A percentile compares a stretch with the other conserved stretches of the same genome.
These are phyloP conservation scores for Naumovozyma baii DNA, from an alignment of 805 yeast genomes.

Conservation along the genomic window DNA sequence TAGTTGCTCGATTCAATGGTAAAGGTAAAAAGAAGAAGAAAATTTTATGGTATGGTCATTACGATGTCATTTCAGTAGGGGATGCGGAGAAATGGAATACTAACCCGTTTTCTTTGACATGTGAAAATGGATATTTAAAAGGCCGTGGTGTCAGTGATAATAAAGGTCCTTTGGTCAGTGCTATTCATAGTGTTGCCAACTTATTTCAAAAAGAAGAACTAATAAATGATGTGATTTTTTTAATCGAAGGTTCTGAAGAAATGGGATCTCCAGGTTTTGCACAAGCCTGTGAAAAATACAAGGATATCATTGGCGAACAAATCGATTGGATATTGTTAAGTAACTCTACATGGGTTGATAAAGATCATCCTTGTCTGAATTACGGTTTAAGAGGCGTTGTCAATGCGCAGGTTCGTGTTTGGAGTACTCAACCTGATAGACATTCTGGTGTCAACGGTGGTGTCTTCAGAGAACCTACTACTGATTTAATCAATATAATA, in stretches of 20 bases:
- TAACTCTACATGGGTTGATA: constrained; percentile 92
- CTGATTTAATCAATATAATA: constrained; percentile 68
- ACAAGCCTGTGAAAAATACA: constrained; percentile 46
- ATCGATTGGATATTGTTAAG: constrained; percentile 87
- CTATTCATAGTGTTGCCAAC: constrained; percentile 79
- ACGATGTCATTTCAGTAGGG: constrained; percentile 83
- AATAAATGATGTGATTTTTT: constrained; percentile 63
- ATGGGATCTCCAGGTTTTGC: constrained; percentile 83
- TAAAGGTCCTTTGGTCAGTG: constrained; percentile 86
- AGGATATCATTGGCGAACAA: constrained; percentile 45
- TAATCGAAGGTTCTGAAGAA: constrained; percentile 94
- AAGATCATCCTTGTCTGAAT: constrained; percentile 78
- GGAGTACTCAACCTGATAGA: constrained; percentile 71
- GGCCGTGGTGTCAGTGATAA: constrained; percentile 94
- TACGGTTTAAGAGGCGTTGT: constrained; percentile 91
- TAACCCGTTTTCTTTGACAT: constrained; percentile 66
- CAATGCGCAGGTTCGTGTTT: constrained; percentile 62
- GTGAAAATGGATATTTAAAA: constrained; percentile 74
- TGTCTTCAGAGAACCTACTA: constrained; percentile 74
- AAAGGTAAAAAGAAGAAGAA: constrained; percentile 33
- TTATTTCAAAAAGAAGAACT: constrained; percentile 43
- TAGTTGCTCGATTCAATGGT: constrained; percentile 60
- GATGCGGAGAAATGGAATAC: constrained; percentile 57
- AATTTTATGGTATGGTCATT: constrained; percentile 88
- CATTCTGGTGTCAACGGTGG: constrained; percentile 98